A percentile compares a stretch with the other conserved stretches of the same genome.
These are phyloP conservation scores for Calonectria pauciramosa DNA, from an alignment of 2,329 filamentous ascomycete genomes.

Conservation along the genomic window DNA sequence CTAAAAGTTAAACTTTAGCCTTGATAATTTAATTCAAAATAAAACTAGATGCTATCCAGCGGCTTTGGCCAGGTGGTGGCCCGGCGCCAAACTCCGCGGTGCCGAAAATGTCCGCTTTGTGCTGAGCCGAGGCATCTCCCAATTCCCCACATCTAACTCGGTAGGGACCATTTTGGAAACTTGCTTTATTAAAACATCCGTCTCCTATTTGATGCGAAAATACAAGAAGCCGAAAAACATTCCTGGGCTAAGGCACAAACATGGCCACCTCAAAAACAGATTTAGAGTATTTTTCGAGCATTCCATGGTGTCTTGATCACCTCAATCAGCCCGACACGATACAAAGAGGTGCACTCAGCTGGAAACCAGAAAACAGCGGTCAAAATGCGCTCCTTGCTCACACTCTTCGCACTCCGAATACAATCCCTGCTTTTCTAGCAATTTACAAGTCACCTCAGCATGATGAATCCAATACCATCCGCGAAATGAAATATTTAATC, in stretches of 20 bases:
- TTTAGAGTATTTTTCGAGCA: not conserved
- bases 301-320: not conserved
- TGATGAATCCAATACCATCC: not conserved
- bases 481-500: not conserved
- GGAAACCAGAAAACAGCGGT: not conserved
- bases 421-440: not conserved
- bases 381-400: not conserved
- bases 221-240: not conserved
- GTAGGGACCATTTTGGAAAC: not conserved
- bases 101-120: not conserved
- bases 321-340: not conserved
- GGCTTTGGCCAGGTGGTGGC: not conserved
- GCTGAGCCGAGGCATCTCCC: not conserved
- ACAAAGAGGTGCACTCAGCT: not conserved
- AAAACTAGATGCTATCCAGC: not conserved
- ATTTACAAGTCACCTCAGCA: not conserved
- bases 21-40: not conserved
- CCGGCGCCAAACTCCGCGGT: not conserved
- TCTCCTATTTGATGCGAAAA: not conserved
- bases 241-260: not conserved
- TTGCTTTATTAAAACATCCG: not conserved
- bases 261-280: not conserved
- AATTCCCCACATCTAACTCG: not conserved
- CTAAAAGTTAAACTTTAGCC: not conserved
- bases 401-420: not conserved